Evolutionary conservation across 2,329 filamentous ascomycete genomes (phyloP).

Genomic region (Phyllosticta citribraziliensis): DNA sequence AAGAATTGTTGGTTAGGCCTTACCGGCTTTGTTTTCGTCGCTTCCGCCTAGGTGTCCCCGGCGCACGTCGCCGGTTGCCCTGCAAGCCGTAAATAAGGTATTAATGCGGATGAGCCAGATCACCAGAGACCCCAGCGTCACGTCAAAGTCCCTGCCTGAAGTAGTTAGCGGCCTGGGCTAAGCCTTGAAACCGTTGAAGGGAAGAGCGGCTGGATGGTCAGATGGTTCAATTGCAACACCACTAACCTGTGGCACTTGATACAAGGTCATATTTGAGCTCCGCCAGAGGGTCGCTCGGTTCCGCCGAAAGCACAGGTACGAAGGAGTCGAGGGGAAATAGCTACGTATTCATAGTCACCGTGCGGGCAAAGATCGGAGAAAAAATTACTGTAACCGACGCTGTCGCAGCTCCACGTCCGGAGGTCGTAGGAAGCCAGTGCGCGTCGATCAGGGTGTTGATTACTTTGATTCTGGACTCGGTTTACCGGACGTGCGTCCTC

Average conservation of each 20-base stretch:
- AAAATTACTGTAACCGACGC: neutral
- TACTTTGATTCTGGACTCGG: neutral
- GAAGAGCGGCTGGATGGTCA: neutral
- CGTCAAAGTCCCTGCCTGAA: neutral
- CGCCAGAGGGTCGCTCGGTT: neutral
- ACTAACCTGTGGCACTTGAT: neutral
- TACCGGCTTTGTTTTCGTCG: neutral
- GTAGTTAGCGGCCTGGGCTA: neutral
- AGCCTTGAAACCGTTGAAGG: neutral
- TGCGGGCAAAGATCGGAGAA: neutral
- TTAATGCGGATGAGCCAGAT: neutral
- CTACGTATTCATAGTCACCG: neutral
- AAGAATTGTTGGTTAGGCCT: neutral
- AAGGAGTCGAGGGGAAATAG: neutral
- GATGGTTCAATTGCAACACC: neutral
- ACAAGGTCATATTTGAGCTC: neutral
- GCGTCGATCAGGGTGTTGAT: neutral
- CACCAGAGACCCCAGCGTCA: neutral
- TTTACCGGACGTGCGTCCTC: neutral
- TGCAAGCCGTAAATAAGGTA: neutral
- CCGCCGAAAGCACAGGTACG: neutral
- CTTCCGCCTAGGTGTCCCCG: neutral
- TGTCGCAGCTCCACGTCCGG: neutral
- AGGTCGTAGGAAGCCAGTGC: neutral
- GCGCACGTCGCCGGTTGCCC: neutral